Conservation (phyloP, 2,329 filamentous ascomycete species). For the Bipolaris zeicola region DNA sequence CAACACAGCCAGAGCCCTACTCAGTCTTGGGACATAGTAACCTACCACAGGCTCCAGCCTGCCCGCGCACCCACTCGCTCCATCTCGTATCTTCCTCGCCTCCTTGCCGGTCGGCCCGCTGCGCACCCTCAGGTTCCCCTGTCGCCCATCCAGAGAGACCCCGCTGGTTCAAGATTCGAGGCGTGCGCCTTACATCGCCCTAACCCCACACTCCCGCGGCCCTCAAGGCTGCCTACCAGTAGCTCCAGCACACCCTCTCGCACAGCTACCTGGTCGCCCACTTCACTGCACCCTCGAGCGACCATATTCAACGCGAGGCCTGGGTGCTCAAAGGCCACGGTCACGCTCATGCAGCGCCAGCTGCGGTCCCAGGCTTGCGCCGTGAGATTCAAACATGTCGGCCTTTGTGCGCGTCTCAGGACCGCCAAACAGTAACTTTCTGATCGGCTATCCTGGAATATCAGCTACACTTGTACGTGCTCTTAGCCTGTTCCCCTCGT, state of each 20-base stretch:
- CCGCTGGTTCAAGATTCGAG: conserved; percentile 30
- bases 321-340: conserved; percentile 22
- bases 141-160: conserved; percentile 19
- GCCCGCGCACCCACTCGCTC: conserved; percentile 17
- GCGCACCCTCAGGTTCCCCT: conserved; percentile 14
- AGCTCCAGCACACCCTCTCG: conserved; percentile 16
- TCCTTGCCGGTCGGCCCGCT: conserved; percentile 15
- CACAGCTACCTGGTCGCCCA: conserved; percentile 16
- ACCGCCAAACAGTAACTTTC: conserved; percentile 93
- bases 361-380: conserved; percentile 43
- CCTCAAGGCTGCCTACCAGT: conserved; percentile 25
- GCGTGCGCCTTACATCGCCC: conserved; percentile 16
- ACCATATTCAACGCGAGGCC: conserved; percentile 10
- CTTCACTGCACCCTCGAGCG: conserved; percentile 7
- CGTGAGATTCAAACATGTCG: conserved; percentile 53
- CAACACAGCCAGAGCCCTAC: conserved; percentile 16
- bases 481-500: background rate
- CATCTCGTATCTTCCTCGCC: conserved; percentile 4
- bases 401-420: conserved; percentile 95
- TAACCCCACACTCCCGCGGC: conserved; percentile 30
- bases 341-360: conserved; percentile 45
- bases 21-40: conserved; percentile 8
- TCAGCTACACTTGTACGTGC: conserved; percentile 89
- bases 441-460: conserved; percentile 97
- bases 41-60: background rate